A percentile compares a stretch with the other conserved stretches of the same genome.
These are phyloP conservation scores for Populus nigra DNA, from an alignment of 345 rosid genomes.

Conservation along the genomic window DNA sequence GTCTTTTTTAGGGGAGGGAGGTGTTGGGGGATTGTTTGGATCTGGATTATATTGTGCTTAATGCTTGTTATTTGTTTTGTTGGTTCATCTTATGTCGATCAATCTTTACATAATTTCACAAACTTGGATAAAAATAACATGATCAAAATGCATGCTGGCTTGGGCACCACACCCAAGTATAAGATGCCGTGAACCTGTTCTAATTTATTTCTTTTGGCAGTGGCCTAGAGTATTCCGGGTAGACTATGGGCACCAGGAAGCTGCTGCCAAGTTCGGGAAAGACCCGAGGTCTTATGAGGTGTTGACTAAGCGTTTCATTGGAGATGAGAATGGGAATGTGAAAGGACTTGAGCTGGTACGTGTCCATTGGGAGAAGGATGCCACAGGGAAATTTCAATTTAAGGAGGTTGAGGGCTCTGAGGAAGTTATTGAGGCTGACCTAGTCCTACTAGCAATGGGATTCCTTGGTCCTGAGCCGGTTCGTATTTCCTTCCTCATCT, in stretches of 20 bases:
- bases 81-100: too few species aligned
- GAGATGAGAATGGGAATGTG: conserved; percentile 74
- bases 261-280: conserved; percentile 71
- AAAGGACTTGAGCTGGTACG: conserved; percentile 81
- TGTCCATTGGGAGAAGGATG: conserved; percentile 90
- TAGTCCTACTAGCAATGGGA: conserved; percentile 93
- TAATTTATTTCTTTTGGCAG: conserved; percentile 38
- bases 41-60: too few species aligned
- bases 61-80: too few species aligned
- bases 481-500: conserved; percentile 22
- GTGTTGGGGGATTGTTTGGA: too few species aligned
- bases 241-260: conserved; percentile 98
- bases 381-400: conserved; percentile 70
- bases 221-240: conserved; percentile 96
- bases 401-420: conserved; percentile 85
- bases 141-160: background rate
- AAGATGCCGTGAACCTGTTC: background rate
- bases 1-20: too few species aligned
- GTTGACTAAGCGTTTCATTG: conserved; percentile 81
- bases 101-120: background rate
- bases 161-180: background rate
- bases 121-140: background rate
- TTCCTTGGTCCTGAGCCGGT: conserved; percentile 97
- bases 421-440: conserved; percentile 84
- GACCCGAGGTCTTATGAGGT: conserved; percentile 95